A percentile compares a stretch with the other conserved stretches of the same genome.
Evolutionary conservation across 768 basidiomycete genomes (phyloP).

Genomic region (Podaxis pistillaris): DNA sequence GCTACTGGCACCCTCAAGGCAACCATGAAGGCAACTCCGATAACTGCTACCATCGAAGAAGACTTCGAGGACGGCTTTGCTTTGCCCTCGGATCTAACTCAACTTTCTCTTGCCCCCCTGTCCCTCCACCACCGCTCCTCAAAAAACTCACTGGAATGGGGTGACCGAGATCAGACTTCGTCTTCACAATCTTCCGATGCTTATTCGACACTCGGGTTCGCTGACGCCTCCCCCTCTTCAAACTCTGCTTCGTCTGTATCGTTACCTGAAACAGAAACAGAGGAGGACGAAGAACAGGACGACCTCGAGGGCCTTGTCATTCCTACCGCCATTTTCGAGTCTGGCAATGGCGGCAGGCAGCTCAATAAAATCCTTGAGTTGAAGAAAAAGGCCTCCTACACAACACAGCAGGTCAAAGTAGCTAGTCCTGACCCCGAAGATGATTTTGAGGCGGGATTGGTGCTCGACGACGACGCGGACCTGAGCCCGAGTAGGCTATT

Average conservation of each 20-base stretch:
- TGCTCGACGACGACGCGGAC: conserved; percentile 81
- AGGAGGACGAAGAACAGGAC: conserved; percentile 68
- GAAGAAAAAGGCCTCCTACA: conserved; percentile 52
- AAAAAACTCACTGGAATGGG: conserved; percentile 83
- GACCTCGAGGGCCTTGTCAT: conserved; percentile 82
- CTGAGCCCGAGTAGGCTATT: conserved; percentile 77
- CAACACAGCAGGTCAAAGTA: conserved; percentile 40
- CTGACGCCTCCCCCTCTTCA: conserved; percentile 68
- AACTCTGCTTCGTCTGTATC: conserved; percentile 68
- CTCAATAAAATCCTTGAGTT: conserved; percentile 50
- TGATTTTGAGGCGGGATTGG: conserved; percentile 82
- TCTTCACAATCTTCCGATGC: conserved; percentile 89
- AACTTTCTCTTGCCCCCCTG: conserved; percentile 77
- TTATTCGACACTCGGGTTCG: conserved; percentile 77
- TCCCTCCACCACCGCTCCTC: conserved; percentile 76
- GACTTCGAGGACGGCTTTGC: conserved; percentile 85
- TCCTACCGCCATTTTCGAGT: conserved; percentile 73
- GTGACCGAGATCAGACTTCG: conserved; percentile 78
- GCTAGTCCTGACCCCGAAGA: conserved; percentile 71
- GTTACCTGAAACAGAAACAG: conserved; percentile 72
- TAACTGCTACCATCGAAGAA: conserved; percentile 52
- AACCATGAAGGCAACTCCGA: conserved; percentile 34
- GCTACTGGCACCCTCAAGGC: conserved; percentile 39
- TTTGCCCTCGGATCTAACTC: conserved; percentile 76
- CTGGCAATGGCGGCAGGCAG: conserved; percentile 55